Base-by-base conservation (phyloP, 2,329 filamentous ascomycete species). In the Huntiella abstrusa region DNA sequence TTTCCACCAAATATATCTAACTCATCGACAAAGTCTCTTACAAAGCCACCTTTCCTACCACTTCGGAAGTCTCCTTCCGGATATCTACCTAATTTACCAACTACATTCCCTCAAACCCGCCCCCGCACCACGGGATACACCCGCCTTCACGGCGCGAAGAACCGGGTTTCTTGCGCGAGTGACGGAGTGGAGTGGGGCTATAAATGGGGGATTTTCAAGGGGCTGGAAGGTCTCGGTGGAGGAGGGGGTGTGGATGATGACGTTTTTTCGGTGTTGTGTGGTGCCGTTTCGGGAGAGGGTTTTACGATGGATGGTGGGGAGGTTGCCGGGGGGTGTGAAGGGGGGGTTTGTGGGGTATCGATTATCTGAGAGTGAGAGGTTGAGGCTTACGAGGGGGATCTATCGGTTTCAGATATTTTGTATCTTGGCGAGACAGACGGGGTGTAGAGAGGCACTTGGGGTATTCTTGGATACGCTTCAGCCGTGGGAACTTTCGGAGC, bases 401-500 rank as follows among this genome's bases (percentile, higher is more conserved):
- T 50, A 50, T 22, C 48, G 44, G 28, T 50, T 47, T 19, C 48
- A 50, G 7, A 41, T 50, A 7, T 33, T 50, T 5, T 19, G 17
- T 19, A 19, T 19, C 17, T 19, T 19, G 17, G 17, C 17, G 4
- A 3, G 17, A 19, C 17, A 19, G 5, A 19, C 17, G 4, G 17
- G 17, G 17, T 19, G 17, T 19, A 36, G 36, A n/a, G 44, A 41
- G 12, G 13, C 44, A 4, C 35, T 41, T 3, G 15, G 40, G 8
- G 17, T 44, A 10, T 37, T 50, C 17, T 41, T 50, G 6, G 44
- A 47, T 34, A 13, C 40, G 4, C 33, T 50, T 19, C 44, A 50
- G 19, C 48, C 48, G 8, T 50, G 48, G 48, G 48, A 50, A 42
- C 37, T 43, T 8, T 44, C 48, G 7, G 44, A 47, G n/a, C 6